phyloP scores from a whole-genome alignment of 768 basidiomycete species.

The Hydnum rufescens region DNA sequence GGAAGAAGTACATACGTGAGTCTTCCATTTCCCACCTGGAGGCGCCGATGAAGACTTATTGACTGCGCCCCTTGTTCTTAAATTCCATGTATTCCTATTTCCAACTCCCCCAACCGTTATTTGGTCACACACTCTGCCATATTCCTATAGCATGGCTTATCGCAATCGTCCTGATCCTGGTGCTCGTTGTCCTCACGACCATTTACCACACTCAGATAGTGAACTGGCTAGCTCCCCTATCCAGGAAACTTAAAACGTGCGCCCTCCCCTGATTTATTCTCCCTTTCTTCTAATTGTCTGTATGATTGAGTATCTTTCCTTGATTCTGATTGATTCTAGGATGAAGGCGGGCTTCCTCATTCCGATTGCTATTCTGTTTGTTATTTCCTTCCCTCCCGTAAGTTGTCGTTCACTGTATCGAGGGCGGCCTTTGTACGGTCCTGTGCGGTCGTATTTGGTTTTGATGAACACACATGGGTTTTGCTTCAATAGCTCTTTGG shows the following conservation, averaged over 20 bases:
- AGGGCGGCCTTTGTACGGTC: neutral
- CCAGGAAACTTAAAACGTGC: slow-evolving; percentile 43
- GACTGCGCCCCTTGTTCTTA: too few species aligned
- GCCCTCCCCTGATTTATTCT: slow-evolving; percentile 14
- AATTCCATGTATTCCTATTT: too few species aligned
- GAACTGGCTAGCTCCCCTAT: slow-evolving; percentile 41
- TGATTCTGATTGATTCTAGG: too few species aligned
- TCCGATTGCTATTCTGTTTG: slow-evolving; percentile 61
- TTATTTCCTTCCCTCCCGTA: slow-evolving; percentile 74
- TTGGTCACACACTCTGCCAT: neutral
- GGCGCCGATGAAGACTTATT: too few species aligned
- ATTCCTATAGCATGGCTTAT: slow-evolving; percentile 17
- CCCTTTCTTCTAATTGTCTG: slow-evolving; percentile 4
- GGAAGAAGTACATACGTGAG: too few species aligned
- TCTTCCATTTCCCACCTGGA: too few species aligned
- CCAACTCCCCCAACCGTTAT: too few species aligned
- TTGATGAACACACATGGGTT: neutral
- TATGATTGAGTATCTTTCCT: slow-evolving; percentile 14
- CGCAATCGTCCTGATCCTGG: slow-evolving; percentile 25
- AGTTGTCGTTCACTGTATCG: slow-evolving; percentile 9
- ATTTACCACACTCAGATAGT: slow-evolving; percentile 59
- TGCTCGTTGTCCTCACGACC: slow-evolving; percentile 32
- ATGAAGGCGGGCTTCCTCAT: slow-evolving; percentile 57
- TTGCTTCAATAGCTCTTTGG: slow-evolving; percentile 50
- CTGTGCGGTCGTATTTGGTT: slow-evolving; percentile 5